Evolutionary conservation across 305 asterid genomes (phyloP), one percentile per base, ranked within the genome.

Genomic region (Fraxinus xanthoxyloides): DNA sequence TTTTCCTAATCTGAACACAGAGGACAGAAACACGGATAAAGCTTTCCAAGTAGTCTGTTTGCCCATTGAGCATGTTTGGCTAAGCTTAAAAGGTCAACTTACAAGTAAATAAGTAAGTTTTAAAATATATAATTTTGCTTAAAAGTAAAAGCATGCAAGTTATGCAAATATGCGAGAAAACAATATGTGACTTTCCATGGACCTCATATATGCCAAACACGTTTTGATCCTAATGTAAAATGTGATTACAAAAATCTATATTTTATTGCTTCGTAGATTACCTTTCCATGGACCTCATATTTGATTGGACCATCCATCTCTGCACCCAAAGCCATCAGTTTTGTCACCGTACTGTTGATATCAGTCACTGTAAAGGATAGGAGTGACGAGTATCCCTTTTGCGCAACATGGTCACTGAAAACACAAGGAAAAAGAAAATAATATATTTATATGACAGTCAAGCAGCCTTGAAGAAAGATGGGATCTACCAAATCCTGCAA

Each of bases 281-380:
- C 99, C 97, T 95, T 95, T 48, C 98, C 99, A 84, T 95, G 97
- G 83, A 90, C 81, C 89, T 94, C 98, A 79, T 95, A 85, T 87
- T 92, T 95, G 73, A 94, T 92, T 23, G 95, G 95, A 83, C 98
- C 98, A 84, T 94, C 99, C 86, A 95, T 81, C 87, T 95, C 96
- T 26, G 98, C 98, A 4, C 99, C 98, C 80, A 94, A 89, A 63
- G 94, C 86, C 92, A 96, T 89, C 81, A 94, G 88, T 77, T 96
- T 96, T 15, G 97, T 77, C 80, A 92, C 95, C 0, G 97, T 89
- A 78, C 85, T 88, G 79, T 90, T 93, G 80, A 95, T 91, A 82
- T 95, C 98, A 28, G 89, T 74, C 77, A 95, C 98, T 1, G 94
- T 92, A 80, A 95, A 95, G 46, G 99, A 95, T 80, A 94, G 85